These are phyloP conservation scores for Mycotypha africana DNA, from an alignment of 371 early-diverging fungal genomes.

Conservation along the genomic window DNA sequence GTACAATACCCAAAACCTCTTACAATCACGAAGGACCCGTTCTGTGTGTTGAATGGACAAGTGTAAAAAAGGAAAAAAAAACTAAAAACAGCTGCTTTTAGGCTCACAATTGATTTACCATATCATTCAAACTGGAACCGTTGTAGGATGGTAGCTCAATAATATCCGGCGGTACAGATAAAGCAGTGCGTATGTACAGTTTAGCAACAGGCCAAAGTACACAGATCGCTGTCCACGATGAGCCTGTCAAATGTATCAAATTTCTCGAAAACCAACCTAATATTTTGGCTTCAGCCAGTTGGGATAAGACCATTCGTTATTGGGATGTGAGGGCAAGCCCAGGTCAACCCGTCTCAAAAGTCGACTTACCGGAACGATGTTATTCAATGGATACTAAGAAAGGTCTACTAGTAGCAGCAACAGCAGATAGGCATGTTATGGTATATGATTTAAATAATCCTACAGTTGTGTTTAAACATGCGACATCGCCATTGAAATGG, in stretches of 20 bases:
- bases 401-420: slow-evolving; percentile 24
- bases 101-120: no score
- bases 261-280: slow-evolving; percentile 64
- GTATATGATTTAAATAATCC: slow-evolving; percentile 82
- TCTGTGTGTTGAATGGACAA: slow-evolving; percentile 82
- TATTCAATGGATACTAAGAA: slow-evolving; percentile 81
- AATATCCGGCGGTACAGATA: slow-evolving; percentile 60
- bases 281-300: slow-evolving; percentile 85
- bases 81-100: no score
- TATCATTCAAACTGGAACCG: no score
- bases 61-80: no score
- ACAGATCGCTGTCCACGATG: slow-evolving; percentile 79
- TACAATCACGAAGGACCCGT: slow-evolving; percentile 85
- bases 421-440: slow-evolving; percentile 51
- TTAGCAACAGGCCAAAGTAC: slow-evolving; percentile 69
- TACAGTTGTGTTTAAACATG: slow-evolving; percentile 55
- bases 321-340: slow-evolving; percentile 78
- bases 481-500: slow-evolving; percentile 60
- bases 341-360: slow-evolving; percentile 67
- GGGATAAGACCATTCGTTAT: slow-evolving; percentile 94
- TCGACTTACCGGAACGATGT: slow-evolving; percentile 77
- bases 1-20: slow-evolving; percentile 69
- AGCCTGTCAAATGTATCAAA: slow-evolving; percentile 65
- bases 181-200: slow-evolving; percentile 73
- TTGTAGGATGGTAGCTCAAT: slow-evolving; percentile 26